phyloP scores from a whole-genome alignment of 2,329 filamentous ascomycete species.

The Fusarium marasasianum region DNA sequence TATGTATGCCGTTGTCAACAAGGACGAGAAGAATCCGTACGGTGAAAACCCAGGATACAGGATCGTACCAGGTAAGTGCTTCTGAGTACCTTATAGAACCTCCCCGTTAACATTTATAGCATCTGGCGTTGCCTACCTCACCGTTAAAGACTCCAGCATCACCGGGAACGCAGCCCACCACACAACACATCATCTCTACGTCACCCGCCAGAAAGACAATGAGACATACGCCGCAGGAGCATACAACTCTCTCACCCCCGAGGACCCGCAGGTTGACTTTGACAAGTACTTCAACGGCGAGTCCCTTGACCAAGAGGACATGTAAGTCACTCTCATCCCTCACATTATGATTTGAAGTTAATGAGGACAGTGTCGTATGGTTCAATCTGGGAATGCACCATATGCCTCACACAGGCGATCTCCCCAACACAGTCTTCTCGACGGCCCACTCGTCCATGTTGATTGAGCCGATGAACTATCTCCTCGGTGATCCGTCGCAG shows the following conservation, averaged over 20 bases:
- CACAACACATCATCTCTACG: constrained; percentile 3
- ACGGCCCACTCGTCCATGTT: neutral
- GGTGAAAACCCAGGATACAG: constrained; percentile 1
- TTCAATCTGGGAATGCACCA: neutral
- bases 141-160: neutral
- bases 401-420: constrained; percentile 8
- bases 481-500: neutral
- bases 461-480: neutral
- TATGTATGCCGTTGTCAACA: neutral
- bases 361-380: neutral
- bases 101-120: neutral
- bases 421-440: neutral
- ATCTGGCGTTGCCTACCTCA: neutral
- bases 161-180: neutral
- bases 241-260: neutral
- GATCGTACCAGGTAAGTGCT: neutral
- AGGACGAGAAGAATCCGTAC: neutral
- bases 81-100: rapidly evolving
- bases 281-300: constrained; percentile 3
- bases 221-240: neutral
- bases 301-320: neutral
- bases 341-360: rapidly evolving
- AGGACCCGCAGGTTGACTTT: constrained; percentile 2
- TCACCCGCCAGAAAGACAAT: neutral
- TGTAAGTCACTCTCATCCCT: neutral